phyloP scores from a whole-genome alignment of 768 basidiomycete genomes.

The Auricularia auricula-judae region DNA sequence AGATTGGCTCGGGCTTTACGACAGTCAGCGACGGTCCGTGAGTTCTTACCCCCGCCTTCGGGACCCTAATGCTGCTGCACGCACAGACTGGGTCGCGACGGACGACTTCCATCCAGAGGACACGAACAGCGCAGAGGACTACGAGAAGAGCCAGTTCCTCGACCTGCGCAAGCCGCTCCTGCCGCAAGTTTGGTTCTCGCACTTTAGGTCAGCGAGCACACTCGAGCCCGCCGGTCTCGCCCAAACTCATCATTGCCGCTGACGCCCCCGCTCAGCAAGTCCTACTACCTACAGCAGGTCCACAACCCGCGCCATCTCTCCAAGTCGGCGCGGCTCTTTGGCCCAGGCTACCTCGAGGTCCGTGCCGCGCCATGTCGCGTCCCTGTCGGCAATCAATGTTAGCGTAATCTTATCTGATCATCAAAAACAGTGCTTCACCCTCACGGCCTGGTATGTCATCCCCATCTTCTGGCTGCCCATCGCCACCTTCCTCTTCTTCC shows the following conservation, averaged over 20 bases:
- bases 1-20: constrained; percentile 61
- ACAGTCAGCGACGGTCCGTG: constrained; percentile 69
- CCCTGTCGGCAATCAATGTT: neutral
- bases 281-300: constrained; percentile 91
- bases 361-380: constrained; percentile 4
- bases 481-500: constrained; percentile 61
- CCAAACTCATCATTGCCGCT: neutral
- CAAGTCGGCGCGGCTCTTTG: constrained; percentile 81
- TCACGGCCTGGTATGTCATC: constrained; percentile 89
- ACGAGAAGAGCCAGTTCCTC: constrained; percentile 80
- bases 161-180: constrained; percentile 80
- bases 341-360: constrained; percentile 70
- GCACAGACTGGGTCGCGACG: constrained; percentile 73
- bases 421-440: constrained; percentile 51
- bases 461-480: constrained; percentile 91
- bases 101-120: constrained; percentile 90
- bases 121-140: constrained; percentile 74
- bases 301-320: constrained; percentile 89
- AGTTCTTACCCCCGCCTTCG: neutral
- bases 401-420: neutral
- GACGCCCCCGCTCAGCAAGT: constrained; percentile 47
- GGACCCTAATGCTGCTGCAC: neutral
- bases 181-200: constrained; percentile 75
- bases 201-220: constrained; percentile 50
- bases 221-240: neutral